Evolutionary conservation across 2,329 filamentous ascomycete species (phyloP), one percentile per base, ranked within the genome.

Genomic region (Epicoccum sorghinum): DNA sequence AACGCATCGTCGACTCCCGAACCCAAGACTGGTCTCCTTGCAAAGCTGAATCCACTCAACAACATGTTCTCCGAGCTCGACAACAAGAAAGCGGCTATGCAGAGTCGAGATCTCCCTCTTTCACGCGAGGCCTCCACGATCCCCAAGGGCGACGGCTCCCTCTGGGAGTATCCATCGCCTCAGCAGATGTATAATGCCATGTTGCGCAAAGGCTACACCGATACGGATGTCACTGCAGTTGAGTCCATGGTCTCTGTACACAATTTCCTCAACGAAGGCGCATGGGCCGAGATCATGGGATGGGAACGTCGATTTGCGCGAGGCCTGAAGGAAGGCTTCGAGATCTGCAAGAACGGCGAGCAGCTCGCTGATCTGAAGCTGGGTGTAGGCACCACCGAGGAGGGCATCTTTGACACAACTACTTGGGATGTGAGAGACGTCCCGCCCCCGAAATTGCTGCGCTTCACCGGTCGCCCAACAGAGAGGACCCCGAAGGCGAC

Each of bases 121-220:
- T 84, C 87, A 6, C 89, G 95, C 64, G 92, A 97, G 75, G 79
- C 84, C 27, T 96, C 91, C 0, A 92, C 93, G 1, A 99, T 99
- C 65, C 95, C 95, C n/a, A 89, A 89, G 64, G 91, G 90, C 67
- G 86, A 89, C 65, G 78, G 77, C 55, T 83, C 86, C 42, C 96
- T 90, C 68, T 99, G 95, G 95, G 95, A 98, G 76, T 99, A 99
- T 72, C 95, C 95, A 0, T 97, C 92, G 0, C 93, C 95, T 0
- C 95, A 99, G 79, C 95, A 99, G 77, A 99, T 99, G 95, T 99
- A 98, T 82, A 98, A 99, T 70, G 95, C 95, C 7, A 89, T 99
- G 78, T 80, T 98, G 58, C 89, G 95, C 60, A 99, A 99, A 77
- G 95, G 95, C 54, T 95, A 97, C 77, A 92, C 89, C 0, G 93